Base-by-base conservation (phyloP, 148 eudicot genomes). In the Chenopodium quinoa region DNA sequence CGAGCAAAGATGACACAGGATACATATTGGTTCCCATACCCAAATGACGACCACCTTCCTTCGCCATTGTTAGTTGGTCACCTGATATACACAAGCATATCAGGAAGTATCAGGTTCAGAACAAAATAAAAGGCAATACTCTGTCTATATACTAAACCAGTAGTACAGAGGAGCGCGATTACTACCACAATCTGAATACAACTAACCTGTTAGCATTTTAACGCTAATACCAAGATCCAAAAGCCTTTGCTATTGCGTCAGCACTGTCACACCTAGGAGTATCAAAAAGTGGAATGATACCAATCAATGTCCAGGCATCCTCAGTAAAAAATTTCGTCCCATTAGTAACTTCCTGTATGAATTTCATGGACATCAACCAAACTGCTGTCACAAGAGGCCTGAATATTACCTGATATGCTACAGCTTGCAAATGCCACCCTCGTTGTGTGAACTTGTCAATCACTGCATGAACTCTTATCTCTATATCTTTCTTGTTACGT, bases 181-280 rank as follows among this genome's bases (percentile, higher is more conserved):
- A 37, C 44, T 37, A 37, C 7, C 44, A 37, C 44, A 5, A 37
- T 37, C 44, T 37, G 44, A 37, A 37, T 37, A 37, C 12, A 22
- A 19, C 70, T 54, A 71, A 80, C 82, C 82, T 46, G 82, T 73
- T 17, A 80, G 44, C 58, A 80, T 73, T 66, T 80, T 80, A 25
- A 73, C 72, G 16, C 47, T 73, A 40, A 80, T 66, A 27, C 82
- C 78, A 47, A 80, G 77, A 47, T 44, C 14, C 14, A 50, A 63
- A 40, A 80, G 78, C 78, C 31, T 63, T 64, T 27, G 8, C 13
- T 27, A 80, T 27, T 27, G 50, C 46, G 40, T 80, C 78, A 46
- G 44, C 82, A 64, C 69, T 73, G 37, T 80, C 72, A 47, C 27
- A 44, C 62, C 71, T 60, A 16, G 82, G 82, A 73, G 72, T 29